Conservation (phyloP, 495 filamentous ascomycete genomes). For the Aspergillus conjunctus region DNA sequence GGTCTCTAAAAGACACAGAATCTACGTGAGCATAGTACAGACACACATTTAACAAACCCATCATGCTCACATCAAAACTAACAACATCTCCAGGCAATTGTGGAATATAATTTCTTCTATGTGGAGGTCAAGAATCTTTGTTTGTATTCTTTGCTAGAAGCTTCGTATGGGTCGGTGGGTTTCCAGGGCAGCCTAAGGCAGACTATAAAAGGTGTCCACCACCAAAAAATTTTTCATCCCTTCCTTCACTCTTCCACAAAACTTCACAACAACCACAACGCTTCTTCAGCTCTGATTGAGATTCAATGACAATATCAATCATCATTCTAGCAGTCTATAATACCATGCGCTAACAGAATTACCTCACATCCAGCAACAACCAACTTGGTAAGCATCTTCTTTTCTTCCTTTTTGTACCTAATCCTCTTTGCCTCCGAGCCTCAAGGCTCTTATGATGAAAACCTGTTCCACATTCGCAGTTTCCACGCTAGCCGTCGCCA, state of each 20-base stretch:
- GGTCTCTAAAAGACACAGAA: too few relatives aligned
- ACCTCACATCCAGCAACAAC: background rate
- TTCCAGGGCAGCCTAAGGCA: slow-evolving; percentile 40
- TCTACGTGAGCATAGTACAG: too few relatives aligned
- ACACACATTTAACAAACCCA: too few relatives aligned
- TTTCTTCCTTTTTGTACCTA: slow-evolving; percentile 1
- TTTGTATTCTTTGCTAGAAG: slow-evolving; percentile 31
- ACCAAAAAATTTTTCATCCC: slow-evolving; percentile 34
- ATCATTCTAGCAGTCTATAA: too few relatives aligned
- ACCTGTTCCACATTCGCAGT: slow-evolving; percentile 56
- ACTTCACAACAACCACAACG: slow-evolving; percentile 4
- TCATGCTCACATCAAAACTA: too few relatives aligned
- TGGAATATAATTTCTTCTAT: background rate
- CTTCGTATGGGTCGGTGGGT: slow-evolving; percentile 33
- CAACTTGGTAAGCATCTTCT: slow-evolving; percentile 15
- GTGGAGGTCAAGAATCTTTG: background rate
- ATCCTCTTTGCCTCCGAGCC: slow-evolving; percentile 23
- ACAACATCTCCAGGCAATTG: background rate
- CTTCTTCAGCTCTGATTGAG: background rate
- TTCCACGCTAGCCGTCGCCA: slow-evolving; percentile 55
- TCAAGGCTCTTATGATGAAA: slow-evolving; percentile 50
- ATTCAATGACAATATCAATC: too few relatives aligned
- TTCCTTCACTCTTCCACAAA: slow-evolving; percentile 26
- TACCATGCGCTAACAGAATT: too few relatives aligned
- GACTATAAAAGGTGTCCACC: slow-evolving; percentile 41